Evolutionary conservation across 169 alveolate species (phyloP).

Genomic region (Cyclospora cayetanensis): DNA sequence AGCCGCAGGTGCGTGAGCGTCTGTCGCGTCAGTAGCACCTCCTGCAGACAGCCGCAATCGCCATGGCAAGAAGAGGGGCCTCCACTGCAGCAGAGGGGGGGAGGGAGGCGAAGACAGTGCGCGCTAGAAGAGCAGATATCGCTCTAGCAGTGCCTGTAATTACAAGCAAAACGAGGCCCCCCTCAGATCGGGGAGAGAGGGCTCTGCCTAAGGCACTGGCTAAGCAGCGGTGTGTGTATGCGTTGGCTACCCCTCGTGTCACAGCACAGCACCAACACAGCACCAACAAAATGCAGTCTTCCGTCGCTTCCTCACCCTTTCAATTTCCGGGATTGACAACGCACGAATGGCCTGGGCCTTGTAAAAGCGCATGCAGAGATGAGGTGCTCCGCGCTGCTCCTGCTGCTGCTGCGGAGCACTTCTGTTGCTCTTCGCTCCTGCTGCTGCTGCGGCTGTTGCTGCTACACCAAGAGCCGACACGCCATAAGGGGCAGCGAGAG

Average conservation of each 20-base stretch:
- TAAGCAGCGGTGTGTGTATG: too few relatives aligned
- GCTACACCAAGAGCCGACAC: neutral
- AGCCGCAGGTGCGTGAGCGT: conserved; percentile 39
- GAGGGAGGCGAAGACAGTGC: too few relatives aligned
- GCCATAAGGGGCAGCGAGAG: neutral
- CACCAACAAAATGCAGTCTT: neutral
- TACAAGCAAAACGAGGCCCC: too few relatives aligned
- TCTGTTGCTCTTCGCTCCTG: too few relatives aligned
- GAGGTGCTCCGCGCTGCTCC: neutral
- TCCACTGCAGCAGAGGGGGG: neutral
- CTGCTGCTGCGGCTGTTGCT: neutral
- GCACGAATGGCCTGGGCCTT: conserved; percentile 27
- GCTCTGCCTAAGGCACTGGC: too few relatives aligned
- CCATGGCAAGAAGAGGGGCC: neutral
- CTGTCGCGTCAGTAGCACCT: conserved; percentile 27
- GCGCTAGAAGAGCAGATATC: too few relatives aligned
- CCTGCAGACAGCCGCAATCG: conserved; percentile 34
- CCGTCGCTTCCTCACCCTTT: conserved; percentile 1
- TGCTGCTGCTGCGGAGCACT: conserved; percentile 59
- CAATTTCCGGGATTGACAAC: conserved; percentile 1
- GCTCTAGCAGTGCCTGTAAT: too few relatives aligned
- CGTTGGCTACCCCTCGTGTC: too few relatives aligned
- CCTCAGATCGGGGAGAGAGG: too few relatives aligned
- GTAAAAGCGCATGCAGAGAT: conserved; percentile 34
- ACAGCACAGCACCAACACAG: conserved; percentile 46